A percentile compares a stretch with the other conserved stretches of the same genome.
These are phyloP conservation scores for Fomitiporia mediterranea DNA, from an alignment of 1,284 basidiomycete genomes.

Conservation along the genomic window DNA sequence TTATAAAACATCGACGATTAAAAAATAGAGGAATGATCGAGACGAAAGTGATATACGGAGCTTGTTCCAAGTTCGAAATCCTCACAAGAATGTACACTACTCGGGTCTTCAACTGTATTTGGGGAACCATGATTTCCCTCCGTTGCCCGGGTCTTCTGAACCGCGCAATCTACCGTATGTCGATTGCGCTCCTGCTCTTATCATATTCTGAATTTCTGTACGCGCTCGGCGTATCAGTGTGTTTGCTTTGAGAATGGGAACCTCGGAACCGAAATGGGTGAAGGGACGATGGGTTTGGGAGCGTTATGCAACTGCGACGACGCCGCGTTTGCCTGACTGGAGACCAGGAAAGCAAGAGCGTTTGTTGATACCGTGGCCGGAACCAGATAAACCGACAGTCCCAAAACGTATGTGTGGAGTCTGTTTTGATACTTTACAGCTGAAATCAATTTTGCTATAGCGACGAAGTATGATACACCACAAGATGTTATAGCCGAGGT, in stretches of 20 bases:
- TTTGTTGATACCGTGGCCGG: constrained; percentile 65
- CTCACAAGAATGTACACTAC: constrained; percentile 58
- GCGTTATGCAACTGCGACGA: constrained; percentile 60
- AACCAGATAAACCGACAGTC: constrained; percentile 35
- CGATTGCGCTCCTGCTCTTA: constrained; percentile 3
- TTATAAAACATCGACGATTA: background rate
- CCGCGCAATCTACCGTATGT: constrained; percentile 44
- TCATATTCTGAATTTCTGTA: background rate
- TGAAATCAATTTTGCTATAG: background rate
- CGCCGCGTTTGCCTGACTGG: constrained; percentile 49
- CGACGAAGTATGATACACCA: constrained; percentile 17
- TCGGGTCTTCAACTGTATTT: constrained; percentile 72
- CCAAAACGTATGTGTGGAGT: constrained; percentile 43
- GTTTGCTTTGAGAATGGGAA: constrained; percentile 66
- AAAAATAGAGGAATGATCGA: constrained; percentile 6
- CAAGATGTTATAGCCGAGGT: constrained; percentile 10
- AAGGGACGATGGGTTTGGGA: constrained; percentile 55
- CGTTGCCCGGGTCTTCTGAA: constrained; percentile 39
- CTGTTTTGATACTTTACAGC: background rate
- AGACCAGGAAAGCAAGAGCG: constrained; percentile 33
- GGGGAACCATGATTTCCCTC: constrained; percentile 57
- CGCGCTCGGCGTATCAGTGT: constrained; percentile 42
- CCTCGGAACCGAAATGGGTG: constrained; percentile 54
- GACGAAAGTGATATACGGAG: constrained; percentile 9
- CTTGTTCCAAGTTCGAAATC: constrained; percentile 15